Percentiles rank a stretch among this genome's conserved stretches.
phyloP scores from a whole-genome alignment of 2,329 filamentous ascomycete species.

The Alternaria arborescens region DNA sequence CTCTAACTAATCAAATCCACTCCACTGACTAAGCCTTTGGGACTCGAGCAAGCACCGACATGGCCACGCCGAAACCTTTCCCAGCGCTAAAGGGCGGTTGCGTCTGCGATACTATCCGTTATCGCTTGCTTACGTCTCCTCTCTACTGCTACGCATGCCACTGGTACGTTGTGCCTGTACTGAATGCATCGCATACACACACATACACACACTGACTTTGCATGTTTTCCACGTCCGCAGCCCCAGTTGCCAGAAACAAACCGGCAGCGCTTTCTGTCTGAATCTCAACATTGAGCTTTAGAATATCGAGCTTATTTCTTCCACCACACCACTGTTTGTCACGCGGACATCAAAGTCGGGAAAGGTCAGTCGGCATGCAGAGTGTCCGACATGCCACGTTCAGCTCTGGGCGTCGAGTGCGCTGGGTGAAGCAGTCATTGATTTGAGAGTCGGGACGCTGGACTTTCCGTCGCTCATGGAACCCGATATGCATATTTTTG shows the following conservation, averaged over 20 bases:
- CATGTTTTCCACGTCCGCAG: too few relatives aligned
- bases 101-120: conserved; percentile 34
- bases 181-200: too few relatives aligned
- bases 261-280: conserved; percentile 35
- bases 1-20: neutral
- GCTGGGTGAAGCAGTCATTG: conserved; percentile 14
- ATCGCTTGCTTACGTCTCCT: conserved; percentile 38
- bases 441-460: conserved; percentile 37
- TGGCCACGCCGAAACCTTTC: conserved; percentile 27
- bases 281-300: conserved; percentile 37
- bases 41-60: neutral
- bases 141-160: conserved; percentile 45
- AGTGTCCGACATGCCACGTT: conserved; percentile 34
- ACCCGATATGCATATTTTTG: conserved; percentile 41
- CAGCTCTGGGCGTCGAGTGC: conserved; percentile 31
- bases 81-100: conserved; percentile 43
- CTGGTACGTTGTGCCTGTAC: conserved; percentile 18
- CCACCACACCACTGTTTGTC: conserved; percentile 17
- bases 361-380: neutral
- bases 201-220: too few relatives aligned
- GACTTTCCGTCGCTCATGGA: conserved; percentile 42
- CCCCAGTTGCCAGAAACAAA: conserved; percentile 36
- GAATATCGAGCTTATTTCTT: conserved; percentile 30
- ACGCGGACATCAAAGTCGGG: conserved; percentile 8
- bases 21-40: neutral